These are phyloP conservation scores for Incumbomyces delicatus DNA, from an alignment of 2,329 filamentous ascomycete genomes.

Conservation along the genomic window DNA sequence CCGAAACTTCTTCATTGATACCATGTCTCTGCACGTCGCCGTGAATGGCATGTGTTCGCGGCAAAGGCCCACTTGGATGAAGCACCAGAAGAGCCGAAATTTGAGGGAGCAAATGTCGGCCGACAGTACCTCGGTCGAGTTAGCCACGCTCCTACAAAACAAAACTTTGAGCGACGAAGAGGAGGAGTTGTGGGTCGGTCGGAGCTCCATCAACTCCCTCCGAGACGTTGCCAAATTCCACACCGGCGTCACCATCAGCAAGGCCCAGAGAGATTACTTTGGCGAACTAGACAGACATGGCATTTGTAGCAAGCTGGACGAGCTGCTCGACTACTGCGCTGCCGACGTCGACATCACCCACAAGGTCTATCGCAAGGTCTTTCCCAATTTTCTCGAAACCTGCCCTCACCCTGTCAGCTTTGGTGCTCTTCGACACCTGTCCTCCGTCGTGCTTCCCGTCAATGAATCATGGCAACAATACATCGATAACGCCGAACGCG, in stretches of 20 bases:
- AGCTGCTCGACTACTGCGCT: conserved; percentile 86
- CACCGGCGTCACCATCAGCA: conserved; percentile 83
- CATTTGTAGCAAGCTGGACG: conserved; percentile 62
- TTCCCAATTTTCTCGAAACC: conserved; percentile 76
- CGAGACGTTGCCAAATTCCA: conserved; percentile 96
- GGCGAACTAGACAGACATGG: conserved; percentile 66
- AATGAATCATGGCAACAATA: conserved; percentile 83
- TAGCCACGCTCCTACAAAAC: conserved; percentile 61
- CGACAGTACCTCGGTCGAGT: conserved; percentile 59
- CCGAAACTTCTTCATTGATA: conserved; percentile 81
- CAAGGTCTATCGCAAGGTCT: conserved; percentile 84
- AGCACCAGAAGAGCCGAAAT: conserved; percentile 83
- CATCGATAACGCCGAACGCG: conserved; percentile 71
- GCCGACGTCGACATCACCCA: conserved; percentile 91
- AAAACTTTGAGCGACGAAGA: conserved; percentile 66
- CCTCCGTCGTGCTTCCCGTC: conserved; percentile 83
- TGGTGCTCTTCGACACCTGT: conserved; percentile 83
- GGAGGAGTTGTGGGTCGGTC: conserved; percentile 88
- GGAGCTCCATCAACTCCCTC: conserved; percentile 90
- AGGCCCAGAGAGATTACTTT: conserved; percentile 76
- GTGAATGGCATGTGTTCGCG: conserved; percentile 98
- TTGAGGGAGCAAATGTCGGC: conserved; percentile 67
- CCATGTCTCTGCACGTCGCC: conserved; percentile 95
- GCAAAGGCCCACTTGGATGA: conserved; percentile 95
- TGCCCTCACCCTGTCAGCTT: conserved; percentile 98